phyloP scores from a whole-genome alignment of 176 grass and related monocot genomes.

The Poa pratensis region DNA sequence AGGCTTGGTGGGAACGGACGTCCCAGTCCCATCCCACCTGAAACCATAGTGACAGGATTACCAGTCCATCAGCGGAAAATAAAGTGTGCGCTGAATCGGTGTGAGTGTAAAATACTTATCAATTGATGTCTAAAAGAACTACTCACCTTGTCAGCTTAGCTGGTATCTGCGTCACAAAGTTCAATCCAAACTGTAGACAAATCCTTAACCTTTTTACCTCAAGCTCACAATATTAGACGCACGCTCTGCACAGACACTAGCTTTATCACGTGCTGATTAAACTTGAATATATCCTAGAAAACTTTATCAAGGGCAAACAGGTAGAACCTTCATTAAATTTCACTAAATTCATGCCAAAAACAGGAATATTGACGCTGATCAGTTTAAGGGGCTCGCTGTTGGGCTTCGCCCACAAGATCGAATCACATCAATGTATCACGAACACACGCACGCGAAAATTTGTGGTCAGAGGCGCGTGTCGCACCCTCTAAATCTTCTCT shows the following conservation, averaged over 20 bases:
- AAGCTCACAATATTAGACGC: constrained; percentile 21
- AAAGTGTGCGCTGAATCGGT: neutral
- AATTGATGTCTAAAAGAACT: constrained; percentile 28
- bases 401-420: no score
- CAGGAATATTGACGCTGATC: constrained; percentile 30
- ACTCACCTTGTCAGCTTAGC: constrained; percentile 13
- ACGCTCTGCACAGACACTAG: constrained; percentile 29
- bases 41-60: neutral
- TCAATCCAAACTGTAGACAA: constrained; percentile 4
- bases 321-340: constrained; percentile 40
- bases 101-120: neutral
- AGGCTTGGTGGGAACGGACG: no score
- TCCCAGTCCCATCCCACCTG: no score
- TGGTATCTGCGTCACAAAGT: neutral
- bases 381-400: neutral
- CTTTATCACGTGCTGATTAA: neutral
- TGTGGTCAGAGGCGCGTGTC: no score
- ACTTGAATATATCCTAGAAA: constrained; percentile 37
- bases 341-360: constrained; percentile 35
- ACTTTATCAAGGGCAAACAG: constrained; percentile 30
- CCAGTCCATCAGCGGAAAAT: neutral
- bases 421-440: no score
- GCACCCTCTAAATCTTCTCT: no score
- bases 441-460: no score
- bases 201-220: neutral